Base-by-base conservation (phyloP, 441 rosid genomes). In the Eruca vesicaria region DNA sequence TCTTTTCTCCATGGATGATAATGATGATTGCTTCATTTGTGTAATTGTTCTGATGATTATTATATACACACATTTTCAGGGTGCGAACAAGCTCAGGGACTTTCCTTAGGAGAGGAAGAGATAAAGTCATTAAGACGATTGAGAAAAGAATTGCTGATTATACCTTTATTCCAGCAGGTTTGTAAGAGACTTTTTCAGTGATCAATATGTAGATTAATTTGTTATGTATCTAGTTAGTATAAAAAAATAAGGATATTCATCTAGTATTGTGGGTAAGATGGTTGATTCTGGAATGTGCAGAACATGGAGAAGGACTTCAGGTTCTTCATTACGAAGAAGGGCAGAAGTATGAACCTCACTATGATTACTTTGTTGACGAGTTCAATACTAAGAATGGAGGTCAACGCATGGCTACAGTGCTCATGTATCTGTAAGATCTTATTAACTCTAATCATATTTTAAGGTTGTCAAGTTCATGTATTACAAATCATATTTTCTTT, bases 241-340 rank as follows among this genome's bases (percentile, higher is more conserved):
- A n/a, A n/a, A n/a, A n/a, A n/a, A n/a, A n/a, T 28, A 5, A 28
- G 31, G 31, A 28, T 14, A 21, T 63, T 62, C 29, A 7, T 36
- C 6, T 60, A 8, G 28, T 32, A 61, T 9, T 35, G 16, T 67
- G 67, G 57, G 66, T 58, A 35, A 48, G 20, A 73, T 29, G n/a
- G n/a, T n/a, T 52, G 61, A 63, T 65, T 68, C 48, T 38, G 57
- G 23, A 68, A 80, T 71, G 21, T 80, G 56, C 90, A 95, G 98
- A 95, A 63, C 84, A 95, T 63, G 99, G 99, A 11, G 99, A 93
- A 83, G 97, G 97, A 66, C 88, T 96, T 76, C 98, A 96, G 72
- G 79, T 93, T 78, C 96, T 93, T 83, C 97, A 93, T 74, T 93
- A 93, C 53, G 97, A 93, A 89, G 91, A 67, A 78, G 98, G 95